phyloP scores from a whole-genome alignment of 768 basidiomycete genomes.

The Obba rivulosa region DNA sequence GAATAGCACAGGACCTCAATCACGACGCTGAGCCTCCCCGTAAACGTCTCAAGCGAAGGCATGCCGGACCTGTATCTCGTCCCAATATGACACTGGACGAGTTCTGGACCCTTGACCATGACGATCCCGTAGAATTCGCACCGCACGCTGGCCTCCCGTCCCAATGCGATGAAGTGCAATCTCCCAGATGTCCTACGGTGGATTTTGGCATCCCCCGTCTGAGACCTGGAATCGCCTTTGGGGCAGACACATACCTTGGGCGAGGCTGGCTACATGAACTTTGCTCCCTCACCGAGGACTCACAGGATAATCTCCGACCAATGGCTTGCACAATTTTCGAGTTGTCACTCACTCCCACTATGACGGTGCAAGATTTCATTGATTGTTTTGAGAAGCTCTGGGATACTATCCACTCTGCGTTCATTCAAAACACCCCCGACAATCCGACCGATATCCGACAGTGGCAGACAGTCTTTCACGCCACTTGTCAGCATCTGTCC shows the following conservation, averaged over 20 bases:
- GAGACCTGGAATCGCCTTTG: constrained; percentile 48
- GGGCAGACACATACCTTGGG: constrained; percentile 46
- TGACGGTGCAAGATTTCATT: constrained; percentile 38
- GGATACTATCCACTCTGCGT: constrained; percentile 2
- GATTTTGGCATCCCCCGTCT: constrained; percentile 52
- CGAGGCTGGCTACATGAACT: constrained; percentile 60
- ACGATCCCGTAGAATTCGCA: constrained; percentile 2
- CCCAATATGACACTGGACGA: constrained; percentile 2
- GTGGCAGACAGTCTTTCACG: constrained; percentile 17
- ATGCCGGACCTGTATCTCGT: neutral
- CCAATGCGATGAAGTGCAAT: neutral
- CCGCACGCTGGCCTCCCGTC: constrained; percentile 6
- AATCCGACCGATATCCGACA: constrained; percentile 3
- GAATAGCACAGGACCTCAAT: too few species aligned
- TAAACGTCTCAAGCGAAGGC: neutral
- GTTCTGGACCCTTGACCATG: constrained; percentile 1
- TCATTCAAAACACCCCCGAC: constrained; percentile 1
- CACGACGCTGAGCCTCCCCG: neutral
- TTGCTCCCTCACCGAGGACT: constrained; percentile 31
- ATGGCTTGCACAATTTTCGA: constrained; percentile 29
- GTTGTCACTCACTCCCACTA: constrained; percentile 38
- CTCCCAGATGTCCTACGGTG: constrained; percentile 11
- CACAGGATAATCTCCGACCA: constrained; percentile 24
- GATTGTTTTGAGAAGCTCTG: constrained; percentile 12
- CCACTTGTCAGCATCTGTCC: constrained; percentile 38